Evolutionary conservation across 83 land plant species (phyloP).

Genomic region (Isoetes engelmannii): DNA sequence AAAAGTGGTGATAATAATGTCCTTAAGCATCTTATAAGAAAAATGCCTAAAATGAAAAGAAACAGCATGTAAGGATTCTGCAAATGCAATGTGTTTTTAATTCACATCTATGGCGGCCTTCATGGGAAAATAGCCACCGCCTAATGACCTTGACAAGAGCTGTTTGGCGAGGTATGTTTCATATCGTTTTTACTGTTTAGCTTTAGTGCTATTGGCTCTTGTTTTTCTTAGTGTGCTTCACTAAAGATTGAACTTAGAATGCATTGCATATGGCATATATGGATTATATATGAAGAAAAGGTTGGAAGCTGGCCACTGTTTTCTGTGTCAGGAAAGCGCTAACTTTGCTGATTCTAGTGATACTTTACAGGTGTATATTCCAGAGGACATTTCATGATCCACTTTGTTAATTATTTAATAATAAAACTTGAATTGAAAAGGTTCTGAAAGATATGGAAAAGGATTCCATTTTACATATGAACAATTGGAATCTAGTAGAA

Average conservation of each 20-base stretch:
- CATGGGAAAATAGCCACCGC: slow-evolving; percentile 49
- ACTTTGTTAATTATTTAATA: slow-evolving; percentile 46
- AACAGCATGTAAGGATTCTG: slow-evolving; percentile 40
- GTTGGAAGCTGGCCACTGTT: too few relatives aligned
- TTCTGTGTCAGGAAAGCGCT: neutral
- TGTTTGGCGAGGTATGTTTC: slow-evolving; percentile 49
- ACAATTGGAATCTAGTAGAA: too few relatives aligned
- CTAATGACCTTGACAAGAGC: slow-evolving; percentile 42
- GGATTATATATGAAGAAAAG: too few relatives aligned
- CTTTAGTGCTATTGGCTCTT: too few relatives aligned
- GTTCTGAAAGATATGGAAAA: slow-evolving; percentile 27
- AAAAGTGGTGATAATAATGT: slow-evolving; percentile 75
- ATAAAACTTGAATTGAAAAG: slow-evolving; percentile 36
- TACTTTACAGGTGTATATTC: slow-evolving; percentile 35
- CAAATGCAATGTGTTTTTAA: slow-evolving; percentile 67
- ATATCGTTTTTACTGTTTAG: too few relatives aligned
- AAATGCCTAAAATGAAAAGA: slow-evolving; percentile 35
- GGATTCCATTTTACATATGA: neutral
- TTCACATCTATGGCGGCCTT: slow-evolving; percentile 56
- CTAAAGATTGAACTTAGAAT: too few relatives aligned
- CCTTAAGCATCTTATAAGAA: slow-evolving; percentile 35
- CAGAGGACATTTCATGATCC: slow-evolving; percentile 48
- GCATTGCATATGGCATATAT: too few relatives aligned
- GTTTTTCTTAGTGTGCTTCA: too few relatives aligned
- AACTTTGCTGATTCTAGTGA: neutral